A percentile compares a stretch with the other conserved stretches of the same genome.
Evolutionary conservation across 257 asterid genomes (phyloP).

Genomic region (Osmanthus fragrans): DNA sequence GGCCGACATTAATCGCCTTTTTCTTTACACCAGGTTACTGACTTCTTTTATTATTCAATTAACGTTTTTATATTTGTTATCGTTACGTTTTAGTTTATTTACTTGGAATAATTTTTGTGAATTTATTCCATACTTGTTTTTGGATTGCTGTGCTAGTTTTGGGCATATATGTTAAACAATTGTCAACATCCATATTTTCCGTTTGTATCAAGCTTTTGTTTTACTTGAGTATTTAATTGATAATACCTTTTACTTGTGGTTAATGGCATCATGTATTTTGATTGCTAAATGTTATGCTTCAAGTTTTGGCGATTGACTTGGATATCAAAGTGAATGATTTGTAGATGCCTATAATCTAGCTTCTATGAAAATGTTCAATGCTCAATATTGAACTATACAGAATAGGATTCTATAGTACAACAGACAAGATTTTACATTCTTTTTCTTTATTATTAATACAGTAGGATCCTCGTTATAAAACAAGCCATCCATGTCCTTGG

Average conservation of each 20-base stretch:
- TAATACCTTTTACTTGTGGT: neutral
- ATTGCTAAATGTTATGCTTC: neutral
- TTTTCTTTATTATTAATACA: neutral
- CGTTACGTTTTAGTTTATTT: neutral
- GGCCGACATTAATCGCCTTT: slow-evolving; percentile 77
- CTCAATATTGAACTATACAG: neutral
- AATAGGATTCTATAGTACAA: neutral
- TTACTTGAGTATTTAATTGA: neutral
- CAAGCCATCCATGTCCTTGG: neutral
- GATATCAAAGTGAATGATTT: neutral
- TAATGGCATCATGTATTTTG: neutral
- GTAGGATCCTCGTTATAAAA: neutral
- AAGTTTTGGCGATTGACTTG: neutral
- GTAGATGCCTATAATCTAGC: neutral
- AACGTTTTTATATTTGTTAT: neutral
- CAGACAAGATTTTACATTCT: neutral
- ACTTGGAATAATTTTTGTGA: neutral
- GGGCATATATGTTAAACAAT: neutral
- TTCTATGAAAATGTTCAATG: neutral
- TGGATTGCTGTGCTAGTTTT: neutral
- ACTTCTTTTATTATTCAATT: slow-evolving; percentile 3
- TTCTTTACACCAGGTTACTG: slow-evolving; percentile 76
- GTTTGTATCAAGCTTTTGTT: neutral
- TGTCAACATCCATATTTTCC: neutral
- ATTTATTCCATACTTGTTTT: neutral